Conservation (phyloP, 139 green algal genomes). For the Medakamo hakoo region DNA sequence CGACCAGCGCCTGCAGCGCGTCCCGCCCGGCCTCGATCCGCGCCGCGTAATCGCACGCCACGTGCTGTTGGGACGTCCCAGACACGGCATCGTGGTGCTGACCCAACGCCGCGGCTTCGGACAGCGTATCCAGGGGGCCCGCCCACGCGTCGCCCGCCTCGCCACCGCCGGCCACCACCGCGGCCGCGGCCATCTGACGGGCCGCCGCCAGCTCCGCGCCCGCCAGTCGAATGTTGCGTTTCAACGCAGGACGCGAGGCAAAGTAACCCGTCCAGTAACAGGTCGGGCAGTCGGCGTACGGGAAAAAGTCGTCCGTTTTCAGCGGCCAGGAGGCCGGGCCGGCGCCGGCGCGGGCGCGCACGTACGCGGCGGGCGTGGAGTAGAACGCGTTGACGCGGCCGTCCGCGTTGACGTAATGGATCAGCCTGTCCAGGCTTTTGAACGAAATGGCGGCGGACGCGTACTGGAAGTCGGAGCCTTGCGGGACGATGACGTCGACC, state of each 20-base stretch:
- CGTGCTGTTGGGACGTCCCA: constrained; percentile 71
- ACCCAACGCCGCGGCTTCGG: constrained; percentile 39
- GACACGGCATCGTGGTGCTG: constrained; percentile 81
- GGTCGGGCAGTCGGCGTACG: constrained; percentile 62
- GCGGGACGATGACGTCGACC: constrained; percentile 63
- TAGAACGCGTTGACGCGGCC: constrained; percentile 67
- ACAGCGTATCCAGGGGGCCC: constrained; percentile 53
- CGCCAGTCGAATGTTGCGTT: not conserved
- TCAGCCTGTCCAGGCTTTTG: constrained; percentile 73
- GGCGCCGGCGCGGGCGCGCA: not conserved
- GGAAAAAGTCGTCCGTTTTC: constrained; percentile 80
- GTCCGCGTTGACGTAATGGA: constrained; percentile 43
- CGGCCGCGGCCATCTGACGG: not conserved
- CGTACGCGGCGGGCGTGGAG: constrained; percentile 45
- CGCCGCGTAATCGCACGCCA: constrained; percentile 64
- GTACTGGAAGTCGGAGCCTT: constrained; percentile 75
- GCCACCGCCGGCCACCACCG: not conserved
- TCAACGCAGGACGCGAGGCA: not conserved
- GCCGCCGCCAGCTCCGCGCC: not conserved
- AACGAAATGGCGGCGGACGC: constrained; percentile 44
- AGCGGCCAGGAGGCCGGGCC: constrained; percentile 28
- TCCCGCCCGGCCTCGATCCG: constrained; percentile 21
- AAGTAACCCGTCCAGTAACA: constrained; percentile 76
- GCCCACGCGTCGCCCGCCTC: not conserved
- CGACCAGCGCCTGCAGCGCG: not conserved